phyloP scores from a whole-genome alignment of 148 eudicot species.

The Rhododendron simsii region DNA sequence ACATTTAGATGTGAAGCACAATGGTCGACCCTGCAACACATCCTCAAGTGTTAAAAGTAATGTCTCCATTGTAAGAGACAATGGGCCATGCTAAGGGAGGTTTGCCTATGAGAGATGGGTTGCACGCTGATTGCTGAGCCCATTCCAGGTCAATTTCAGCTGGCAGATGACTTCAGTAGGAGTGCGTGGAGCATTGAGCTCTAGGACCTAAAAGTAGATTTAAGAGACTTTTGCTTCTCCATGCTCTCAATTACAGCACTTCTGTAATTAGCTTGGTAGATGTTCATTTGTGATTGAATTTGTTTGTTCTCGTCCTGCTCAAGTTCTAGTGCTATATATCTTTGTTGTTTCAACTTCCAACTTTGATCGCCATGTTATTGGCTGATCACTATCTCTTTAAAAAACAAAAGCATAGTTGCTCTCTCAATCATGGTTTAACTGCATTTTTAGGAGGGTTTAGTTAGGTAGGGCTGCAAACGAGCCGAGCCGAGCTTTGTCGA shows the following conservation, averaged over 20 bases:
- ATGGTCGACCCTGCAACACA: background rate
- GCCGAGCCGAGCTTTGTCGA: too few relatives aligned
- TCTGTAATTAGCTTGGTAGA: background rate
- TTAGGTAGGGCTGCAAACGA: too few relatives aligned
- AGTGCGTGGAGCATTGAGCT: background rate
- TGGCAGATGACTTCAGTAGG: background rate
- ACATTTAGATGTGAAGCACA: too few relatives aligned
- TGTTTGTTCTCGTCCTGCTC: background rate
- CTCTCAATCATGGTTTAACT: background rate
- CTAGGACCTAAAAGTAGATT: background rate
- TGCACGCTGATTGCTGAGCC: background rate
- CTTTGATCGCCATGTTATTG: background rate
- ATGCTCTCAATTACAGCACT: background rate
- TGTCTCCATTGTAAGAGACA: background rate
- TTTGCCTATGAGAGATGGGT: background rate
- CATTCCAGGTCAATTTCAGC: conserved; percentile 7
- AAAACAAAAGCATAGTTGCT: background rate
- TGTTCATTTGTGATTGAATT: background rate
- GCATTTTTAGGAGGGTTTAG: background rate
- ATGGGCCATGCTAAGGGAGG: background rate
- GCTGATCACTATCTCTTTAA: background rate
- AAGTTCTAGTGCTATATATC: background rate
- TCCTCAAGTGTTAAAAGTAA: background rate
- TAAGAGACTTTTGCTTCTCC: background rate
- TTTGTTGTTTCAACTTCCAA: background rate